These are phyloP conservation scores for Cercospora sesami DNA, from an alignment of 2,329 filamentous ascomycete species.

Conservation along the genomic window DNA sequence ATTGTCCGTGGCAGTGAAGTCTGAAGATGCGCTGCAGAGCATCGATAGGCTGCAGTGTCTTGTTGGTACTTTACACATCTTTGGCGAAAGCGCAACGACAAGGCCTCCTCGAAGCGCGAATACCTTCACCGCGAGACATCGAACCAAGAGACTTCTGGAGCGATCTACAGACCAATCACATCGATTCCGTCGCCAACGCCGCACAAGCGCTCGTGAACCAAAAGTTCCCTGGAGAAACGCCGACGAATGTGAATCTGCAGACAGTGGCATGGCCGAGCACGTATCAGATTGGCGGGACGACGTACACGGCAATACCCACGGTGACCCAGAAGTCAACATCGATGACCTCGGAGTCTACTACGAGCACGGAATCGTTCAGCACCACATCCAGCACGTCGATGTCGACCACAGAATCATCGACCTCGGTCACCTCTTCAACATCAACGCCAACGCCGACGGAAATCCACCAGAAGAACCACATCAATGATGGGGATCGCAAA, in stretches of 20 bases:
- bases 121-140: neutral
- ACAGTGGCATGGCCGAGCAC: conserved; percentile 13
- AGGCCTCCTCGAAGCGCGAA: neutral
- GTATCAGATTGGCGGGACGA: conserved; percentile 9
- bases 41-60: neutral
- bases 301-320: conserved; percentile 7
- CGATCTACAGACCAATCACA: conserved; percentile 3
- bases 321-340: neutral
- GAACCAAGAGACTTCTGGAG: conserved; percentile 4
- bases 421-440: neutral
- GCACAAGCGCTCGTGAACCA: conserved; percentile 4
- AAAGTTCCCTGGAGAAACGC: conserved; percentile 3
- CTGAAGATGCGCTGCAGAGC: conserved; percentile 4
- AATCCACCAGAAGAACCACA: neutral
- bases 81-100: neutral
- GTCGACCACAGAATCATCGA: neutral
- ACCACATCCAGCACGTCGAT: neutral
- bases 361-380: neutral
- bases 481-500: conserved; percentile 11
- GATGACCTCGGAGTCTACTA: neutral
- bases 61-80: neutral
- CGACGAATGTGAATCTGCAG: conserved; percentile 5
- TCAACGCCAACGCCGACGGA: neutral
- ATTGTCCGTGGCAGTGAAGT: neutral
- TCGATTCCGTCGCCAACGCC: conserved; percentile 10